These are phyloP conservation scores for Sarocladium kiliense DNA, from an alignment of 2,329 filamentous ascomycete genomes.

Conservation along the genomic window DNA sequence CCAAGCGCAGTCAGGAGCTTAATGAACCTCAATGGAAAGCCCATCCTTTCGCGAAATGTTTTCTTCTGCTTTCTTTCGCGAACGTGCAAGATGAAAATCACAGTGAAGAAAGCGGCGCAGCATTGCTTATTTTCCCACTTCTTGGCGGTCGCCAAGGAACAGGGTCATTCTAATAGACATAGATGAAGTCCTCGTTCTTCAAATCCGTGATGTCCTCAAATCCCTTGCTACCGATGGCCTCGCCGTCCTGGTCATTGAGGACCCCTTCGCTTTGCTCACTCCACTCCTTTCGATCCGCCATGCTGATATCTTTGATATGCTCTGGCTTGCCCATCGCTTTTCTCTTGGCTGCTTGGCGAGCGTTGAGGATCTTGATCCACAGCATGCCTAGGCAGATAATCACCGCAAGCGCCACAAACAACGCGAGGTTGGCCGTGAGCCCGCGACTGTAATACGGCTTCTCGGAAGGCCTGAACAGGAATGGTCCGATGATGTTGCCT, in stretches of 20 bases:
- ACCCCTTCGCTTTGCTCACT: slow-evolving; percentile 13
- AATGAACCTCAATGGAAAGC: no score
- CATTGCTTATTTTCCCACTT: no score
- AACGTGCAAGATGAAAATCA: no score
- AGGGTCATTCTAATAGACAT: slow-evolving; percentile 42
- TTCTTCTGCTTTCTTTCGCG: no score
- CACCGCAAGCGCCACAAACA: slow-evolving; percentile 52
- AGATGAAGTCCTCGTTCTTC: slow-evolving; percentile 58
- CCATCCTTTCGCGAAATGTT: no score
- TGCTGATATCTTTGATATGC: slow-evolving; percentile 46
- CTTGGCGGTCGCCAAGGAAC: no score
- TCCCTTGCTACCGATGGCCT: slow-evolving; percentile 33
- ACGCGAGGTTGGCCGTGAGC: slow-evolving; percentile 51
- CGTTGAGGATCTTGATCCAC: slow-evolving; percentile 44
- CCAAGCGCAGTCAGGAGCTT: no score
- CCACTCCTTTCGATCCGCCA: slow-evolving; percentile 36
- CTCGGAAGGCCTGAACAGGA: slow-evolving; percentile 53
- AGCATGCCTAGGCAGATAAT: slow-evolving; percentile 32
- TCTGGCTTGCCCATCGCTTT: slow-evolving; percentile 35
- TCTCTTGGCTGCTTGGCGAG: slow-evolving; percentile 31
- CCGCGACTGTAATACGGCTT: slow-evolving; percentile 53
- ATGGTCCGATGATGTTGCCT: slow-evolving; percentile 61
- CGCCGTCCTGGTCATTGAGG: slow-evolving; percentile 16
- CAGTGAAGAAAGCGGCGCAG: no score
- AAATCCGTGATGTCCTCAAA: slow-evolving; percentile 49